Evolutionary conservation across 2,329 filamentous ascomycete genomes (phyloP).

Genomic region (Fusarium pseudonygamai): DNA sequence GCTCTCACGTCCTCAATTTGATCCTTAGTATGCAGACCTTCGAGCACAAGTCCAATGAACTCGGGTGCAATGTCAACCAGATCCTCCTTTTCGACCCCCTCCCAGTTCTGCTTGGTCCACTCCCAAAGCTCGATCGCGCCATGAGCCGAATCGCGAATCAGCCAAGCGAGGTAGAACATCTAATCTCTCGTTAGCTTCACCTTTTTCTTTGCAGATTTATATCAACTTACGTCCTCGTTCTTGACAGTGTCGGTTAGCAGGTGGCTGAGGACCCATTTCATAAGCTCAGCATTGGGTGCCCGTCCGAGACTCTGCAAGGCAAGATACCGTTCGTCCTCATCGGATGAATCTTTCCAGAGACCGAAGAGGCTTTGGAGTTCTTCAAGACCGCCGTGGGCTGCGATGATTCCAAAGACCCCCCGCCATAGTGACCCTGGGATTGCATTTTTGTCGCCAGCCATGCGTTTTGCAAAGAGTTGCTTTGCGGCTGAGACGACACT

Average conservation of each 20-base stretch:
- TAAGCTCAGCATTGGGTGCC: not conserved
- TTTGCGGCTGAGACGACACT: not conserved
- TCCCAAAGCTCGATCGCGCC: not conserved
- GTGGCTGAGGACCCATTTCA: not conserved
- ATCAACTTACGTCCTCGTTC: not conserved
- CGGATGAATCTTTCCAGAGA: not conserved
- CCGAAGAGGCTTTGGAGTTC: not conserved
- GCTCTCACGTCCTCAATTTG: not conserved
- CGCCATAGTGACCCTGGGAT: not conserved
- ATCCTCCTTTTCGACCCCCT: no score
- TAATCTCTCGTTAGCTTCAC: not conserved
- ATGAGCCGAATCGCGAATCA: accelerated
- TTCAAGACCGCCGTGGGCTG: not conserved
- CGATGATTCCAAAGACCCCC: not conserved
- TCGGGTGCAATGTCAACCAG: accelerated
- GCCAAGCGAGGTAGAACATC: not conserved
- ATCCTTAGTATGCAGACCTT: accelerated
- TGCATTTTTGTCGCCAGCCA: not conserved
- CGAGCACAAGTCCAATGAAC: not conserved
- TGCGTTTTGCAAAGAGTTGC: not conserved
- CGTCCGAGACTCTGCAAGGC: not conserved
- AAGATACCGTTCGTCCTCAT: not conserved
- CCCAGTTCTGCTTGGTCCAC: not conserved
- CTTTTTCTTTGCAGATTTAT: accelerated
- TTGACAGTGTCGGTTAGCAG: not conserved